phyloP scores from a whole-genome alignment of 306 rosid genomes.

The Trichosanthes cucumerina region DNA sequence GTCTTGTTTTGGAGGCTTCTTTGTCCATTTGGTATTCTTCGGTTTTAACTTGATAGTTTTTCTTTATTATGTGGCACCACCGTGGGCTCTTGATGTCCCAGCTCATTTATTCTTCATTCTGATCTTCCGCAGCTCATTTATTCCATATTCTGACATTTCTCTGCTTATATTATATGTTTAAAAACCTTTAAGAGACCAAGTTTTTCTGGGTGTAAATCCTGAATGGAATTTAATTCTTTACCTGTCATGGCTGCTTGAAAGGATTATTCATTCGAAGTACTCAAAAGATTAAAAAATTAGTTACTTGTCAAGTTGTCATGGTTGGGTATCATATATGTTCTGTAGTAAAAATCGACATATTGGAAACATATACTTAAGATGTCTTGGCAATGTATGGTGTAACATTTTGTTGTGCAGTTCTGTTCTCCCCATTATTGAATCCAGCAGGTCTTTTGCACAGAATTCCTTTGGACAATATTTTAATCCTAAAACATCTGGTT shows the following conservation, averaged over 20 bases:
- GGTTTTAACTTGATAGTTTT: neutral
- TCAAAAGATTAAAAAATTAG: neutral
- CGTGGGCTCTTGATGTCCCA: neutral
- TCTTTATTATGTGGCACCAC: neutral
- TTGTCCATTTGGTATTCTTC: neutral
- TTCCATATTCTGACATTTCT: neutral
- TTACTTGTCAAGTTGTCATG: too few species aligned
- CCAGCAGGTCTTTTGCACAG: neutral
- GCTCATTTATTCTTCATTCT: neutral
- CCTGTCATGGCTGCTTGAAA: neutral
- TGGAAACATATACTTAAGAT: neutral
- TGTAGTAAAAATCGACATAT: neutral
- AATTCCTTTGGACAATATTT: neutral
- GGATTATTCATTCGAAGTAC: neutral
- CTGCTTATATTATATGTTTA: neutral
- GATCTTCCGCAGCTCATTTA: neutral
- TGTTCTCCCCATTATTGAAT: neutral
- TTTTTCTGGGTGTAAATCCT: neutral
- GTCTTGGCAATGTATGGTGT: neutral
- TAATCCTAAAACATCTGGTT: neutral
- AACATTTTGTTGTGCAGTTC: neutral
- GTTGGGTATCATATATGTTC: neutral
- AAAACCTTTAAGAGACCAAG: neutral
- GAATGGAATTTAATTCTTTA: neutral
- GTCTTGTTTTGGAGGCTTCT: slow-evolving; percentile 5